Base-by-base conservation (phyloP, 2,329 filamentous ascomycete genomes). In the Xylaria arbuscula region DNA sequence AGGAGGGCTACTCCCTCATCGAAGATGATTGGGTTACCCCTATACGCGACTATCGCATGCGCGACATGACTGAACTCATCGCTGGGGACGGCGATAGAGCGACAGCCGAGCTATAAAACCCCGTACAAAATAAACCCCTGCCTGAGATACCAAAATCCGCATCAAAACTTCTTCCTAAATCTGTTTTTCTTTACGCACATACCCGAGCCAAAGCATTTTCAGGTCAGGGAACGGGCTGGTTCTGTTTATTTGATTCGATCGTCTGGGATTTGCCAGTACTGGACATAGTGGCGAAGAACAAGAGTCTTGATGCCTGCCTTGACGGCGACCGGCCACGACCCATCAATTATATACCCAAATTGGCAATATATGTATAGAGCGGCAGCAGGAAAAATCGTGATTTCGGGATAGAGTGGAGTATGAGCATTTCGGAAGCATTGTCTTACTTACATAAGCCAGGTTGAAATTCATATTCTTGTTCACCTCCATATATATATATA, bases 21-120 rank as follows among this genome's bases (percentile, higher is more conserved):
- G 79, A 84, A 69, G 88, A 90, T 73, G 88, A 90, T 77, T 92
- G 89, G 89, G 75, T 84, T 70, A 90, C 88, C 19, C 85, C 87
- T 0, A 81, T 89, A 62, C 78, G 88, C 73, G 88, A 90, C 76
- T 90, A 90, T 78, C 81, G 88, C 65, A 83, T 90, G 84, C 85
- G 85, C 72, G 87, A 90, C 72, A 86, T 90, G 84, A 78, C 82
- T 47, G 84, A 86, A 76, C 80, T 89, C 48, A 89, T 86, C 51
- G 74, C 76, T n/a, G 76, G 77, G 24, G 42, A 36, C 15, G 48
- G 32, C 13, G 50, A 66, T 45, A 36, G 13, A 34, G 55, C 40
- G 17, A 50, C 38, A n/a, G 38, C 34, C n/a, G 63, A 63, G 19
- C 50, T 53, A 19, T 61, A 28, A 48, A 51, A 6, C n/a, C 42